Evolutionary conservation across 768 basidiomycete species (phyloP).

Genomic region (Tricholoma bakamatsutake): DNA sequence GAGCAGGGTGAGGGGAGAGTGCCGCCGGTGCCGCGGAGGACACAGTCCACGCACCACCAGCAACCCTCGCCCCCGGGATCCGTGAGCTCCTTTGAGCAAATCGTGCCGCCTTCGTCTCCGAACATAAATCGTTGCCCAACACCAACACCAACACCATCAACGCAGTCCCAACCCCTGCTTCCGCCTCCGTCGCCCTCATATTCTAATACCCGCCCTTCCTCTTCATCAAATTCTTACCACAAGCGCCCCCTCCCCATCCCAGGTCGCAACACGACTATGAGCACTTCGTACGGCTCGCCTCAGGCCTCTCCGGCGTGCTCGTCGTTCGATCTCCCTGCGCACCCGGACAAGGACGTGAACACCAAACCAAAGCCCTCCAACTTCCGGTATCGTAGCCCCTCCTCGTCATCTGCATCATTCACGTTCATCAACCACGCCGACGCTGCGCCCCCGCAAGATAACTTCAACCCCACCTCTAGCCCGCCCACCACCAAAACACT

Average conservation of each 20-base stretch:
- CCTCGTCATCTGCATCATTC: neutral
- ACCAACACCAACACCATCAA: neutral
- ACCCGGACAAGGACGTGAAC: neutral
- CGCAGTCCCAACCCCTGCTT: neutral
- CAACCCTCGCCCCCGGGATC: slow-evolving; percentile 36
- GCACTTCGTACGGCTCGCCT: neutral
- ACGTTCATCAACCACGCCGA: neutral
- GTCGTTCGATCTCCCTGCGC: neutral
- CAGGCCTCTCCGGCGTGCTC: neutral
- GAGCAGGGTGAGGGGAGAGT: slow-evolving; percentile 2
- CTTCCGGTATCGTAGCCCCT: neutral
- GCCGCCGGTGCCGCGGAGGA: slow-evolving; percentile 24
- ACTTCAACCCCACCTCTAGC: too few species aligned
- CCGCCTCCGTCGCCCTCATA: neutral
- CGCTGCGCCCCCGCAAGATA: neutral
- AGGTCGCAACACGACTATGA: neutral
- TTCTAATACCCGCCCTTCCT: neutral
- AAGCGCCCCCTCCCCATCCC: neutral
- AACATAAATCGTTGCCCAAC: neutral
- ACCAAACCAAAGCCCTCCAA: neutral
- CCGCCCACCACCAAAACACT: too few species aligned
- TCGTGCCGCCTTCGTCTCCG: slow-evolving; percentile 26
- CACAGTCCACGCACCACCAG: slow-evolving; percentile 18
- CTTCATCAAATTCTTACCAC: neutral
- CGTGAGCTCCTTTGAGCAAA: slow-evolving; percentile 39